Percentiles rank a stretch among this genome's conserved stretches.
These are phyloP conservation scores for Euphorbia celastroides DNA, from an alignment of 441 rosid genomes.

Conservation along the genomic window DNA sequence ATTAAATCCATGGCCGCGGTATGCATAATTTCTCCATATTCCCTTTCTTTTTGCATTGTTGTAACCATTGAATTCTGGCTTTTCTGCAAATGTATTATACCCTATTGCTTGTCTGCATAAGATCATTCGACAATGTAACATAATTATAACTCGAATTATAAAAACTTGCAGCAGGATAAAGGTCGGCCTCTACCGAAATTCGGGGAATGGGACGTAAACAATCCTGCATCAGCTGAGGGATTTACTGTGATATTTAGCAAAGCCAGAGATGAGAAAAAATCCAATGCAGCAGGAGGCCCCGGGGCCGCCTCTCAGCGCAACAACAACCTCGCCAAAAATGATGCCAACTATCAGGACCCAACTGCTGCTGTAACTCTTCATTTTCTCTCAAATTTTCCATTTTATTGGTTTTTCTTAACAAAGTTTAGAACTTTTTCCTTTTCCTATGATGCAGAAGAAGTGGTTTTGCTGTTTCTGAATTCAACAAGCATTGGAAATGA, in stretches of 20 bases:
- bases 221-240: constrained; percentile 87
- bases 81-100: neutral
- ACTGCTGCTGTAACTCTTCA: constrained; percentile 21
- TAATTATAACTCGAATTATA: too few species aligned
- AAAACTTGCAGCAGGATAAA: constrained; percentile 38
- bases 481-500: constrained; percentile 5
- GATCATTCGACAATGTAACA: neutral
- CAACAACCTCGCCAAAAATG: constrained; percentile 15
- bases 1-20: constrained; percentile 27
- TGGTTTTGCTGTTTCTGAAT: constrained; percentile 72
- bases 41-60: neutral
- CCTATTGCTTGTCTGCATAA: too few species aligned
- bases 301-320: constrained; percentile 26
- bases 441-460: constrained; percentile 47
- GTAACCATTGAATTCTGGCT: neutral
- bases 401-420: neutral
- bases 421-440: neutral
- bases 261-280: constrained; percentile 76
- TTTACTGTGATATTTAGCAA: constrained; percentile 76
- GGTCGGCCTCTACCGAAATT: constrained; percentile 79
- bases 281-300: constrained; percentile 29
- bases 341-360: constrained; percentile 20
- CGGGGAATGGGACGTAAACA: constrained; percentile 90
- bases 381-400: neutral
- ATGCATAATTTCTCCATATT: neutral